Conservation (phyloP, 257 asterid species). For the Jaltomata sinuosa region DNA sequence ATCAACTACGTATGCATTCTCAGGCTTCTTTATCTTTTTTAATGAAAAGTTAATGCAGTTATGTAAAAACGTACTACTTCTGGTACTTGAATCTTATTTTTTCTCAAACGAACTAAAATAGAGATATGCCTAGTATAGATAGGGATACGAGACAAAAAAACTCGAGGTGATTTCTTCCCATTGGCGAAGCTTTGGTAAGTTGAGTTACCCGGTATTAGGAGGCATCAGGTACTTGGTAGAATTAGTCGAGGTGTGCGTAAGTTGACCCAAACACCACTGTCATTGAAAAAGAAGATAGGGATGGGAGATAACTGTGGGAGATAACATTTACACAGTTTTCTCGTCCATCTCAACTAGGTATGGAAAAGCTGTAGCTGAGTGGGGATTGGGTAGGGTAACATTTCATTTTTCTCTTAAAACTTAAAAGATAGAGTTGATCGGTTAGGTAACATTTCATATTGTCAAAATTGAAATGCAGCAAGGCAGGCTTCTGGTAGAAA, state of each 20-base stretch:
- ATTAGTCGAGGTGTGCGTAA: background rate
- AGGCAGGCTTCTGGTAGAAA: background rate
- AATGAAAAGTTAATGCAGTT: background rate
- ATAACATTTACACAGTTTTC: background rate
- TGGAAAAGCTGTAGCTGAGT: background rate
- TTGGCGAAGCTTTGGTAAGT: background rate
- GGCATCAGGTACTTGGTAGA: background rate
- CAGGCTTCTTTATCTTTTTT: background rate
- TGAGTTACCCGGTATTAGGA: background rate
- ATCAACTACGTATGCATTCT: slow-evolving; percentile 43
- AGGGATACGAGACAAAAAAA: background rate
- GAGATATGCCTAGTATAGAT: background rate
- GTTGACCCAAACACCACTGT: background rate
- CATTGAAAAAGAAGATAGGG: background rate
- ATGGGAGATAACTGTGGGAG: background rate
- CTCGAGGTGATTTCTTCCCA: background rate
- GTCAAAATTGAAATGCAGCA: background rate
- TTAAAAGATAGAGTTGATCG: background rate
- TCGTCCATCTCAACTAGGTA: background rate
- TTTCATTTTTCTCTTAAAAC: background rate
- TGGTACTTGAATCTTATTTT: background rate
- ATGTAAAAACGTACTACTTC: background rate
- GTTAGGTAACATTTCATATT: background rate
- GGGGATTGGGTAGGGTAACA: background rate
- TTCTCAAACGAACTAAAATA: background rate